Conservation (phyloP, 2,329 filamentous ascomycete genomes). For the Chrysosporium queenslandicum region DNA sequence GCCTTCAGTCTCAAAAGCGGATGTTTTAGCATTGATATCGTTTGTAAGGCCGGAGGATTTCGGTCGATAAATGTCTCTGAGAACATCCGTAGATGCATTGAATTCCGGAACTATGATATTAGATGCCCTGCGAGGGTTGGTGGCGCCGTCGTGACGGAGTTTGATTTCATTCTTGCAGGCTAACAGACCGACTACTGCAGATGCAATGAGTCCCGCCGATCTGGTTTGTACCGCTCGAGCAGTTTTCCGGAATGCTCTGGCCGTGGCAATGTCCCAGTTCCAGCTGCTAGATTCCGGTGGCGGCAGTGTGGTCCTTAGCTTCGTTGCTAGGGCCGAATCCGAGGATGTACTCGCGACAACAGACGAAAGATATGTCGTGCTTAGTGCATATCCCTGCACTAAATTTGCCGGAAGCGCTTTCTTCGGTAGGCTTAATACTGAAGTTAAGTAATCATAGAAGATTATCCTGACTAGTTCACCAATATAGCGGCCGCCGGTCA, state of each 20-base stretch:
- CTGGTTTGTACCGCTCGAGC: slow-evolving; percentile 60
- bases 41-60: background rate
- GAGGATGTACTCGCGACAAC: slow-evolving; percentile 48
- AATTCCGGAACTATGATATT: slow-evolving; percentile 16
- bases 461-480: slow-evolving; percentile 66
- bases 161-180: slow-evolving; percentile 58
- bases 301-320: slow-evolving; percentile 46
- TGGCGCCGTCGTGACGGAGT: slow-evolving; percentile 32
- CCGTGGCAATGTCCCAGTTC: slow-evolving; percentile 53
- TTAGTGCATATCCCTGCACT: slow-evolving; percentile 51
- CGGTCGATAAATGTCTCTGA: slow-evolving; percentile 14
- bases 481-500: slow-evolving; percentile 69
- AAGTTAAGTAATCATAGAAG: slow-evolving; percentile 54
- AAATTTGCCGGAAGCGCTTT: slow-evolving; percentile 46
- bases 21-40: background rate
- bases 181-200: slow-evolving; percentile 60
- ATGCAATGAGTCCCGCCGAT: slow-evolving; percentile 64
- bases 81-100: slow-evolving; percentile 21
- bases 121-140: slow-evolving; percentile 25
- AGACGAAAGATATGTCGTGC: slow-evolving; percentile 63
- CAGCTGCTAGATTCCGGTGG: slow-evolving; percentile 41
- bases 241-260: slow-evolving; percentile 53
- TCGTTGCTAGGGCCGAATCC: slow-evolving; percentile 41
- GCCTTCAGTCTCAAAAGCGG: slow-evolving; percentile 18
- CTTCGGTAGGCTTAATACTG: slow-evolving; percentile 31